Percentiles rank a stretch among this genome's conserved stretches.
Conservation (phyloP, 306 rosid species). For the Prosopis cineraria region DNA sequence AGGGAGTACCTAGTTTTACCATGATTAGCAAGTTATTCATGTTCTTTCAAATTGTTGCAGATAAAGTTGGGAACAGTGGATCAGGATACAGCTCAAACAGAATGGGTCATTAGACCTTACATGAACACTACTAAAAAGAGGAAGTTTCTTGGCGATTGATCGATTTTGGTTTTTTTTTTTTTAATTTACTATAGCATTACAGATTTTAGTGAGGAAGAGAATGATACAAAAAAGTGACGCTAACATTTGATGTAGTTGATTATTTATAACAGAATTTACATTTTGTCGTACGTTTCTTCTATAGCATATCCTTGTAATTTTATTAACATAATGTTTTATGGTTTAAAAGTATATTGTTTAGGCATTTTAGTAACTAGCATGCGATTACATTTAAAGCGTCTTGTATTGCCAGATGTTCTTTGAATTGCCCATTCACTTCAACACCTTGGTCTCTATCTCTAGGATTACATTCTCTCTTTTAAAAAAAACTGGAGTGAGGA, state of each 20-base stretch:
- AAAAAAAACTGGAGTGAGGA: too few relatives aligned
- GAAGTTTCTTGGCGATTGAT: conserved; percentile 62
- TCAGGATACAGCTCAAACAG: conserved; percentile 76
- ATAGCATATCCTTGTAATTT: not conserved
- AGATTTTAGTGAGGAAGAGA: not conserved
- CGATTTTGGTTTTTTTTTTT: not conserved
- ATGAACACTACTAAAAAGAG: conserved; percentile 78
- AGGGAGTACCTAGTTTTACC: too few relatives aligned
- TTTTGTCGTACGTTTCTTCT: not conserved
- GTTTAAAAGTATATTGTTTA: too few relatives aligned
- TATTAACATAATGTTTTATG: not conserved
- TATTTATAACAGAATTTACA: not conserved
- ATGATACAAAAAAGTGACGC: not conserved
- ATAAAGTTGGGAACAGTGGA: conserved; percentile 84
- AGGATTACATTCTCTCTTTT: too few relatives aligned
- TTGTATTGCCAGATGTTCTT: too few relatives aligned
- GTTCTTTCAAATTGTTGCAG: conserved; percentile 41
- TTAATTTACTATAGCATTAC: not conserved
- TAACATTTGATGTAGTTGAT: not conserved
- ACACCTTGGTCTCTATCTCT: too few relatives aligned
- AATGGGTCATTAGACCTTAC: conserved; percentile 81
- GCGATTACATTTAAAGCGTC: too few relatives aligned
- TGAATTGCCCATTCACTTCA: too few relatives aligned
- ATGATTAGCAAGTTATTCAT: not conserved
- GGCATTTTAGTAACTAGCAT: not conserved